phyloP scores from a whole-genome alignment of 495 filamentous ascomycete genomes.

The Tuber brumale region DNA sequence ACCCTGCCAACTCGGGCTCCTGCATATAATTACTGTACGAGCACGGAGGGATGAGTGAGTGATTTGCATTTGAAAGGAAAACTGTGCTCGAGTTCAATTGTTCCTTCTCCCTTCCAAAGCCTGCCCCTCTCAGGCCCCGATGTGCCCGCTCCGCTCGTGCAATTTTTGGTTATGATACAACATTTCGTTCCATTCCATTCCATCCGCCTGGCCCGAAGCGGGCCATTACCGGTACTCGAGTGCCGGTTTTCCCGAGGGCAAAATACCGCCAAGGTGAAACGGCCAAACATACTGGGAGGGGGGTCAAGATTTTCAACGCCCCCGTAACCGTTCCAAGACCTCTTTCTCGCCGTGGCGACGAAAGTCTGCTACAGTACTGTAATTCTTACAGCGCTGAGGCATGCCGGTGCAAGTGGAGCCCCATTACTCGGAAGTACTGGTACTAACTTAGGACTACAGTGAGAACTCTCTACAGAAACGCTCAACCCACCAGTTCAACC shows the following conservation, averaged over 20 bases:
- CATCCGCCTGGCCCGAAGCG: neutral
- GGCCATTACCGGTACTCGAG: neutral
- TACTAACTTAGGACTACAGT: neutral
- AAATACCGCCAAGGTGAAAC: neutral
- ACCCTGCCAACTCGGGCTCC: neutral
- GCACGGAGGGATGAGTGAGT: neutral
- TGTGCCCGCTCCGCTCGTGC: slow-evolving; percentile 1
- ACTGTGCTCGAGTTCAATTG: neutral
- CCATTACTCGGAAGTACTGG: neutral
- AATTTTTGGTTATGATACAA: neutral
- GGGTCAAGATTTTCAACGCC: neutral
- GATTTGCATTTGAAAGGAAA: neutral
- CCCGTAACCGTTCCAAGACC: neutral
- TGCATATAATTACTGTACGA: neutral
- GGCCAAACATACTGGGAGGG: neutral
- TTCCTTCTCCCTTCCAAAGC: neutral
- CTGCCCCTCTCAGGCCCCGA: neutral
- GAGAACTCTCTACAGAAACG: neutral
- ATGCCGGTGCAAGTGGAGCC: too few species aligned
- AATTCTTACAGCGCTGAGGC: neutral
- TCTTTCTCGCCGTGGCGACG: neutral
- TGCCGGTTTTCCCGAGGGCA: neutral
- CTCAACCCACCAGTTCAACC: neutral
- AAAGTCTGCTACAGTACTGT: neutral
- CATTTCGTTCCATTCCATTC: neutral